Percentiles rank a stretch among this genome's conserved stretches.
These are phyloP conservation scores for Ambrosia trifida DNA, from an alignment of 129 eudicot species.

Conservation along the genomic window DNA sequence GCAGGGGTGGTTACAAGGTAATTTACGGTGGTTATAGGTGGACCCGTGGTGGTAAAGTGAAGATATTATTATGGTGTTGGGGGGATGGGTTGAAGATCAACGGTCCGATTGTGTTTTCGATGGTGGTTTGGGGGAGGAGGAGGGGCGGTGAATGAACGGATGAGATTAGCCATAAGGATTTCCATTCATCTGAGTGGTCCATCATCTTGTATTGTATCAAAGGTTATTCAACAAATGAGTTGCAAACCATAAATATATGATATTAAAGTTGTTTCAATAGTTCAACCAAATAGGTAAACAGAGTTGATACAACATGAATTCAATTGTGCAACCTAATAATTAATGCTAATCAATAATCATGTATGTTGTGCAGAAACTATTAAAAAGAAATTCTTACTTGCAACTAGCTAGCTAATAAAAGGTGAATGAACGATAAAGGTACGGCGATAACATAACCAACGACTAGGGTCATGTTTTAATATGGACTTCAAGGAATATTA, in stretches of 20 bases:
- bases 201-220: constrained; percentile 20
- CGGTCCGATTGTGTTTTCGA: constrained; percentile 31
- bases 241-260: neutral
- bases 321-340: neutral
- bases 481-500: too few relatives aligned
- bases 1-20: too few relatives aligned
- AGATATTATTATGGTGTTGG: constrained; percentile 14
- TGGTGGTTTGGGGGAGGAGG: constrained; percentile 12
- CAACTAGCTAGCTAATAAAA: too few relatives aligned
- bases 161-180: constrained; percentile 40
- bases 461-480: too few relatives aligned
- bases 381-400: too few relatives aligned
- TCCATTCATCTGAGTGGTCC: constrained; percentile 39
- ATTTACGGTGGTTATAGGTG: too few relatives aligned
- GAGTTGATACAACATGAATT: neutral
- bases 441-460: too few relatives aligned
- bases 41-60: constrained; percentile 30
- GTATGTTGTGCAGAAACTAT: too few relatives aligned
- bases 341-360: neutral
- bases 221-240: neutral
- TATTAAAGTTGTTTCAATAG: too few relatives aligned
- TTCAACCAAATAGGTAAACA: neutral
- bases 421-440: too few relatives aligned
- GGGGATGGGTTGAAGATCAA: constrained; percentile 40
- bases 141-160: constrained; percentile 28